Evolutionary conservation across 441 rosid species (phyloP).

Genomic region (Adansonia rubrostipa): DNA sequence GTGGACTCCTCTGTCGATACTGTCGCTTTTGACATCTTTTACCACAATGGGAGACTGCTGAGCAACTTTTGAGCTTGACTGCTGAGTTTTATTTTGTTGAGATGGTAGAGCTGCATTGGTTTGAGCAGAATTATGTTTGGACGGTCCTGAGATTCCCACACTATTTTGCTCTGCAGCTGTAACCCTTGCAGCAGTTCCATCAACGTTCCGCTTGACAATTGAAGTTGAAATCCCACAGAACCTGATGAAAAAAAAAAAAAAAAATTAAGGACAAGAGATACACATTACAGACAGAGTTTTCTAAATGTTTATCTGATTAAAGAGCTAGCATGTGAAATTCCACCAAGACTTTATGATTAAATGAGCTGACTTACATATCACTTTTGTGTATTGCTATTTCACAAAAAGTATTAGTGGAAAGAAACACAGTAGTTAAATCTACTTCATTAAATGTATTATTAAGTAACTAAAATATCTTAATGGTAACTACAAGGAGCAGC

Average conservation of each 20-base stretch:
- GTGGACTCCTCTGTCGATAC: slow-evolving; percentile 34
- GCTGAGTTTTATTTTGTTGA: slow-evolving; percentile 46
- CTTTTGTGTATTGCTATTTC: background rate
- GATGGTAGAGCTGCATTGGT: slow-evolving; percentile 31
- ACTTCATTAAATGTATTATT: background rate
- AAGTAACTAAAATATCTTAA: background rate
- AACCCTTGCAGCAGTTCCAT: slow-evolving; percentile 42
- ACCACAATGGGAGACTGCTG: slow-evolving; percentile 33
- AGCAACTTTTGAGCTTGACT: slow-evolving; percentile 43
- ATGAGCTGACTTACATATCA: background rate
- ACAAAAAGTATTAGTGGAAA: background rate
- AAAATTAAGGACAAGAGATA: slow-evolving; percentile 1
- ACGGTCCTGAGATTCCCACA: slow-evolving; percentile 38
- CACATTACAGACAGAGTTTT: background rate
- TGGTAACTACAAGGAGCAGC: background rate
- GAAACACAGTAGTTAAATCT: background rate
- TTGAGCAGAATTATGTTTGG: slow-evolving; percentile 38
- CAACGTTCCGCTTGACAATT: slow-evolving; percentile 57
- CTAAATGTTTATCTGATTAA: background rate
- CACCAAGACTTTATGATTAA: background rate
- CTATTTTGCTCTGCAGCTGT: slow-evolving; percentile 41
- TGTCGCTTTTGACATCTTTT: slow-evolving; percentile 47
- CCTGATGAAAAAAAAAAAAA: slow-evolving; percentile 44
- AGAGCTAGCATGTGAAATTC: background rate
- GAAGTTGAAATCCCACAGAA: slow-evolving; percentile 76